Conservation (phyloP, 345 rosid species). For the Dimocarpus longan region DNA sequence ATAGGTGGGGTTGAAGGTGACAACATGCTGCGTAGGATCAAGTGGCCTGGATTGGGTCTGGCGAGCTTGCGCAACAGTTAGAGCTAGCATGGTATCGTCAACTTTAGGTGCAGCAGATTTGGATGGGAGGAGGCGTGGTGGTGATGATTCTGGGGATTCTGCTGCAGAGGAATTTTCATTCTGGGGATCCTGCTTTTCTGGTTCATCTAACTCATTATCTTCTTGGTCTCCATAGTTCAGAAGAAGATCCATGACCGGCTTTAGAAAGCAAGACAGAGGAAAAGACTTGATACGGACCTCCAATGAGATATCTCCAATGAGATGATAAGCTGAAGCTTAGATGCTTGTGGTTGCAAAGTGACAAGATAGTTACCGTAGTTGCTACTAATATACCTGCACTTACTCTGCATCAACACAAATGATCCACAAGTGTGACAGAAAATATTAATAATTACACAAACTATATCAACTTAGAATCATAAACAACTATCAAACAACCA, state of each 20-base stretch:
- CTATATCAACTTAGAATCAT: background rate
- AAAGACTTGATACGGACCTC: background rate
- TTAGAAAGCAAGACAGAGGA: background rate
- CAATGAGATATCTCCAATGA: background rate
- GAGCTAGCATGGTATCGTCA: constrained; percentile 90
- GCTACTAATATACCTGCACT: constrained; percentile 1
- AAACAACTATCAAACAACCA: background rate
- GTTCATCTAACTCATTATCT: constrained; percentile 35
- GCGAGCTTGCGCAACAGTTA: constrained; percentile 63
- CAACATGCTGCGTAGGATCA: constrained; percentile 76
- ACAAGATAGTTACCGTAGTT: background rate
- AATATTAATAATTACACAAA: background rate
- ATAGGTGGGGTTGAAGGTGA: constrained; percentile 75
- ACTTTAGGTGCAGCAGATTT: constrained; percentile 91
- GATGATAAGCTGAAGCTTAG: background rate
- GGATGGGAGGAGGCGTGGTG: constrained; percentile 66
- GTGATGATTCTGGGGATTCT: constrained; percentile 70
- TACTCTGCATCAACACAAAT: background rate
- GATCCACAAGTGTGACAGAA: background rate
- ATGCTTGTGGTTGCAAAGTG: background rate
- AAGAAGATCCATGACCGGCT: constrained; percentile 54
- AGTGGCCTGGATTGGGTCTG: constrained; percentile 67
- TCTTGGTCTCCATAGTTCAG: constrained; percentile 41
- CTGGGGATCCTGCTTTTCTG: constrained; percentile 26
- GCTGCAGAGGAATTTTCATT: constrained; percentile 28